Percentiles rank a stretch among this genome's conserved stretches.
These are phyloP conservation scores for Penicillium fimorum DNA, from an alignment of 495 filamentous ascomycete species.

Conservation along the genomic window DNA sequence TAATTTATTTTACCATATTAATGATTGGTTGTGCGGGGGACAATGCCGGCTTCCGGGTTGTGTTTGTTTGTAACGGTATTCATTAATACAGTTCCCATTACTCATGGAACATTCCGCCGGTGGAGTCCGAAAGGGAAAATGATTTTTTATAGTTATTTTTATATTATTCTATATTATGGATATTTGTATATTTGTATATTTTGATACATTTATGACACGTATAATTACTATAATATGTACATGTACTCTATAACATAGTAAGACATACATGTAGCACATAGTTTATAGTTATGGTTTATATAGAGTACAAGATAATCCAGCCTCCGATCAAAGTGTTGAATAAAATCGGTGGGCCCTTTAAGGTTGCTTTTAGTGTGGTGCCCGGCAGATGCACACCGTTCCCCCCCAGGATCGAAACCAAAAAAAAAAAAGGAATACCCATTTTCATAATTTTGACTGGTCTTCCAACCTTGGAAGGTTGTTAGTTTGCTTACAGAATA, in stretches of 20 bases:
- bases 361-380: conserved; percentile 32
- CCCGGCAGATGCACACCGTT: conserved; percentile 27
- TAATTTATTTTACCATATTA: conserved; percentile 8
- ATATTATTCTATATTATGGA: not conserved
- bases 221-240: not conserved
- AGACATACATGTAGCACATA: not conserved
- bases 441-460: not conserved
- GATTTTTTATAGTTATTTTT: not conserved
- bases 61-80: not conserved
- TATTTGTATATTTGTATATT: not conserved
- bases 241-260: not conserved
- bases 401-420: conserved; percentile 4
- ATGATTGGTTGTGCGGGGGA: conserved; percentile 15
- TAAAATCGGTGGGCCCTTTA: conserved; percentile 21
- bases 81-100: conserved; percentile 6
- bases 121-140: conserved; percentile 16
- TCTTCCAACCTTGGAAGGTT: not conserved
- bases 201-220: not conserved
- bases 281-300: not conserved
- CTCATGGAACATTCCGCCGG: conserved; percentile 30
- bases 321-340: not conserved
- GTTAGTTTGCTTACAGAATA: not conserved
- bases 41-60: conserved; percentile 6
- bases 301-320: not conserved
- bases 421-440: not conserved